Conservation (phyloP, 1,284 basidiomycete genomes). For the Ceratobasidium sp. region DNA sequence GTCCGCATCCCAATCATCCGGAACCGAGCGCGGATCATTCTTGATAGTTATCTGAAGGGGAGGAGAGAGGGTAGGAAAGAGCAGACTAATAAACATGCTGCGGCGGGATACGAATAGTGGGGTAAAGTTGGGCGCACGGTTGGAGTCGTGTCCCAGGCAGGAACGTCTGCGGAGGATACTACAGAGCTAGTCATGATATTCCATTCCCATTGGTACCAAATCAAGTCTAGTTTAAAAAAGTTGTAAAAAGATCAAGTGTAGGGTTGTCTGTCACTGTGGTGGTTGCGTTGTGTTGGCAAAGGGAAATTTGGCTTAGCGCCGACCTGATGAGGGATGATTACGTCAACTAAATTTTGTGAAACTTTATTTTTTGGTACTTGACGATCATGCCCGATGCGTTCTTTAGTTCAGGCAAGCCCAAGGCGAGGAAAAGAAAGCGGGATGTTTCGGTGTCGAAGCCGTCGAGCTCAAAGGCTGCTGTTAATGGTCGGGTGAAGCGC, state of each 20-base stretch:
- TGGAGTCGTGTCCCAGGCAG: slow-evolving; percentile 41
- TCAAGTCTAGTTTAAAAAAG: not conserved
- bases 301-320: slow-evolving; percentile 16
- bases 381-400: slow-evolving; percentile 47
- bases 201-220: slow-evolving; percentile 36
- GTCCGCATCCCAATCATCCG: slow-evolving; percentile 51
- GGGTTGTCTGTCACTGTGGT: not conserved
- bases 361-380: slow-evolving; percentile 11
- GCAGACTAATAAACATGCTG: slow-evolving; percentile 14
- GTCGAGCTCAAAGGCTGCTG: slow-evolving; percentile 33
- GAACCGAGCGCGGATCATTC: slow-evolving; percentile 41
- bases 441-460: slow-evolving; percentile 42
- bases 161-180: slow-evolving; percentile 44
- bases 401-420: slow-evolving; percentile 44
- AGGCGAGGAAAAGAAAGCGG: slow-evolving; percentile 47
- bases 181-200: slow-evolving; percentile 43
- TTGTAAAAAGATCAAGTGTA: too few relatives aligned
- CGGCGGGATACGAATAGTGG: not conserved
- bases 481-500: slow-evolving; percentile 38
- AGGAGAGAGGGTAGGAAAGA: not conserved
- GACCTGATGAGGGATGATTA: slow-evolving; percentile 8
- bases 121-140: slow-evolving; percentile 31
- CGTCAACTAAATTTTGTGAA: slow-evolving; percentile 44
- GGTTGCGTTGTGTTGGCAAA: slow-evolving; percentile 24
- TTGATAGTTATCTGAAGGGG: slow-evolving; percentile 39